These are phyloP conservation scores for Crucibulum laeve DNA, from an alignment of 768 basidiomycete genomes.

Conservation along the genomic window DNA sequence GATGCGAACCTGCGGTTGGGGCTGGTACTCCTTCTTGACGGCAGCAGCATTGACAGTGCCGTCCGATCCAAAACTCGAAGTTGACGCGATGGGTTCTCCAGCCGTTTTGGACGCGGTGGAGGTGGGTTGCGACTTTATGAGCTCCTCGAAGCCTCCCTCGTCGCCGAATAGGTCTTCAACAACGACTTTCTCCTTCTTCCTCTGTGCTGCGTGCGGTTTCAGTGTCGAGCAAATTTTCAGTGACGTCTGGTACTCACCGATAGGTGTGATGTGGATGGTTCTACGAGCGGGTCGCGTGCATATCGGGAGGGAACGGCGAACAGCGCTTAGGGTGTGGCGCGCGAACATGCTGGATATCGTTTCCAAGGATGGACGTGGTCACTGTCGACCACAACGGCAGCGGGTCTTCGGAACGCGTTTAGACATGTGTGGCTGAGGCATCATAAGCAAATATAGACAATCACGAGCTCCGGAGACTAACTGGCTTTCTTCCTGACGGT, in stretches of 20 bases:
- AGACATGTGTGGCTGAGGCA: too few species aligned
- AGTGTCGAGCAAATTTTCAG: constrained; percentile 7
- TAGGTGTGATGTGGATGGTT: constrained; percentile 15
- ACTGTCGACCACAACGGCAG: too few species aligned
- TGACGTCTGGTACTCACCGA: constrained; percentile 14
- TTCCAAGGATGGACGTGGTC: background rate
- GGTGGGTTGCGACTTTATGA: constrained; percentile 9
- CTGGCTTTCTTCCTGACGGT: too few species aligned
- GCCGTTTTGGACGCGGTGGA: constrained; percentile 3
- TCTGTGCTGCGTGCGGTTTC: constrained; percentile 18
- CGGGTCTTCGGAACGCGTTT: too few species aligned
- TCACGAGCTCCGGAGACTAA: too few species aligned
- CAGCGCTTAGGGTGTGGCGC: background rate
- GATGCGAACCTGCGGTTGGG: constrained; percentile 11
- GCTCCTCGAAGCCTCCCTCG: constrained; percentile 14
- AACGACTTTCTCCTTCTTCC: constrained; percentile 23
- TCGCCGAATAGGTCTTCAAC: constrained; percentile 28
- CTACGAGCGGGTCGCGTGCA: background rate
- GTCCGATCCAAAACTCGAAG: background rate
- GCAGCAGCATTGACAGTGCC: background rate
- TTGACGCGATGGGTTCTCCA: constrained; percentile 5
- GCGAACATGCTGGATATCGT: background rate
- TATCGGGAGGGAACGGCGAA: background rate
- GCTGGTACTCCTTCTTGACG: constrained; percentile 2
- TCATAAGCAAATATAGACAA: too few species aligned